Evolutionary conservation across 345 rosid species (phyloP).

Genomic region (Dimocarpus longan): DNA sequence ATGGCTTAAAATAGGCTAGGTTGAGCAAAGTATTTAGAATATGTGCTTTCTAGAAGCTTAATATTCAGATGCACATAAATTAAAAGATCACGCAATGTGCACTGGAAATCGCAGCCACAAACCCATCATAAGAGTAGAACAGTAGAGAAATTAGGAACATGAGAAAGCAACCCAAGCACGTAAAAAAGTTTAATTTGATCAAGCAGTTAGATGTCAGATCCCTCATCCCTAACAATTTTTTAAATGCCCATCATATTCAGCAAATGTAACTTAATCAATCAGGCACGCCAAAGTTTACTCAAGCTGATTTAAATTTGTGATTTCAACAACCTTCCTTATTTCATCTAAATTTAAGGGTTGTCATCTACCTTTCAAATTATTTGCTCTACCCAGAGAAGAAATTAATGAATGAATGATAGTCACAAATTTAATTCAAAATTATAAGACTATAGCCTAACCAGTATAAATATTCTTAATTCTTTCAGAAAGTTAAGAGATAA

Average conservation of each 20-base stretch:
- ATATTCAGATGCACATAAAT: not conserved
- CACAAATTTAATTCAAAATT: not conserved
- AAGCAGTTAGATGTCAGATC: not conserved
- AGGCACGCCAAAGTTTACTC: not conserved
- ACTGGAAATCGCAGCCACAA: not conserved
- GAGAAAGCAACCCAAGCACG: not conserved
- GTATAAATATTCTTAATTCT: not conserved
- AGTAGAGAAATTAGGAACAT: not conserved
- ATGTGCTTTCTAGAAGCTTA: not conserved
- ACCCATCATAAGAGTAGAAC: not conserved
- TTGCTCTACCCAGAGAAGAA: not conserved
- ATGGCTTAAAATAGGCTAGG: not conserved
- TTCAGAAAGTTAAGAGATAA: not conserved
- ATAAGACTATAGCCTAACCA: not conserved
- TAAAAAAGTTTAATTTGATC: not conserved
- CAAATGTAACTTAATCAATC: not conserved
- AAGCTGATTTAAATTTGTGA: not conserved
- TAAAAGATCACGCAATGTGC: not conserved
- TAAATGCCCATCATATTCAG: not conserved
- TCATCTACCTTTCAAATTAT: not conserved
- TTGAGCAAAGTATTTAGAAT: not conserved
- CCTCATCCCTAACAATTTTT: not conserved
- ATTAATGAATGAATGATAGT: not conserved
- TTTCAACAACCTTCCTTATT: not conserved
- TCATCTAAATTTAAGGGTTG: not conserved